Evolutionary conservation across 768 basidiomycete species (phyloP).

Genomic region (Psilocybe sp.): DNA sequence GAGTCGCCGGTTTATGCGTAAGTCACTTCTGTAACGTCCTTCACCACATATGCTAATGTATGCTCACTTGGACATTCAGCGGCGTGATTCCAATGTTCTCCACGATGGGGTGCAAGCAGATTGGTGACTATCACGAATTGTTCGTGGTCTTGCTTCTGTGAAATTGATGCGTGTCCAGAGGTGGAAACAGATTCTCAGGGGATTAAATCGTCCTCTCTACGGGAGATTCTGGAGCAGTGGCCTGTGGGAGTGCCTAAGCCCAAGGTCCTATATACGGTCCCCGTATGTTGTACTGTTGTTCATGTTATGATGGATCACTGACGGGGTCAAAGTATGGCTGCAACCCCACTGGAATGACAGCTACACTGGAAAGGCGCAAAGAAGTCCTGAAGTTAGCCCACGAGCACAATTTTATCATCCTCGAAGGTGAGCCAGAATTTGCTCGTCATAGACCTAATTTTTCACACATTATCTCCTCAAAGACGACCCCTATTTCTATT

Average conservation of each 20-base stretch:
- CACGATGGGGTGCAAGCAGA: constrained; percentile 51
- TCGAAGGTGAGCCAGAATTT: constrained; percentile 59
- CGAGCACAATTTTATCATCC: constrained; percentile 74
- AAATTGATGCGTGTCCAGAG: constrained; percentile 41
- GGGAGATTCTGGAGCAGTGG: constrained; percentile 71
- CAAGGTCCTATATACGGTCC: constrained; percentile 79
- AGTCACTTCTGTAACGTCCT: constrained; percentile 13
- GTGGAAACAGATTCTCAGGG: constrained; percentile 76
- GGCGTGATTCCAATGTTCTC: constrained; percentile 67
- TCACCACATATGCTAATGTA: neutral
- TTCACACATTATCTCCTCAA: neutral
- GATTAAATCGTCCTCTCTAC: constrained; percentile 56
- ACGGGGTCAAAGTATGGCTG: constrained; percentile 60
- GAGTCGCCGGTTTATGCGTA: constrained; percentile 82
- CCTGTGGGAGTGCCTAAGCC: constrained; percentile 68
- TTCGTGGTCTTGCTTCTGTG: constrained; percentile 5
- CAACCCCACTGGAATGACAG: constrained; percentile 84
- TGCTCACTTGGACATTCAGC: constrained; percentile 26
- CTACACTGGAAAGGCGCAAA: constrained; percentile 63
- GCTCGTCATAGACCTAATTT: neutral
- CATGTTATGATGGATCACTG: neutral
- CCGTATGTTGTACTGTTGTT: constrained; percentile 38
- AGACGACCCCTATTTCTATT: constrained; percentile 69
- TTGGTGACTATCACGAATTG: constrained; percentile 39
- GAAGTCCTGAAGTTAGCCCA: constrained; percentile 70